These are phyloP conservation scores for Eucalyptus cloeziana DNA, from an alignment of 345 rosid species.

Conservation along the genomic window DNA sequence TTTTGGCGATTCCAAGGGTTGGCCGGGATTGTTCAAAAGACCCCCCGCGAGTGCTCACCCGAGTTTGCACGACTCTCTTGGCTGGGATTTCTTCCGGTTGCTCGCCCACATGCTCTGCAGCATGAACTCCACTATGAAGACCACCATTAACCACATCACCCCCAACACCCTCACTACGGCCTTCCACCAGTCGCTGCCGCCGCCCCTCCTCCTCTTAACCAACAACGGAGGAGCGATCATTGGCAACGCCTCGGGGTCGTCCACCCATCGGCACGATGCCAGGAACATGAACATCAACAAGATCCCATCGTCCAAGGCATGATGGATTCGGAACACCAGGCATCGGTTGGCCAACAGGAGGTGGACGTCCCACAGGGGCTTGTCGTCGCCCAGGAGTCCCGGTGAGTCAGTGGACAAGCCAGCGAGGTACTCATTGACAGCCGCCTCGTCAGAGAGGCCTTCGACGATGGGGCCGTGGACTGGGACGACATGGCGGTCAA, in stretches of 20 bases:
- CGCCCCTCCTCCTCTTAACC: background rate
- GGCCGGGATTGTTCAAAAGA: background rate
- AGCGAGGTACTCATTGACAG: conserved; percentile 30
- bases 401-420: conserved; percentile 24
- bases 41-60: background rate
- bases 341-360: conserved; percentile 14
- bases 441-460: background rate
- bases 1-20: background rate
- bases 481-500: conserved; percentile 21
- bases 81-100: conserved; percentile 2
- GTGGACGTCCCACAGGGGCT: conserved; percentile 59
- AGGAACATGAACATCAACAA: conserved; percentile 43
- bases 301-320: conserved; percentile 45
- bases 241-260: conserved; percentile 17
- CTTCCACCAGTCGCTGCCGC: background rate
- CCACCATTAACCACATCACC: conserved; percentile 17
- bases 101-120: conserved; percentile 11
- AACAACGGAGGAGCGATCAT: background rate
- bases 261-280: conserved; percentile 18
- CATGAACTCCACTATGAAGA: conserved; percentile 14
- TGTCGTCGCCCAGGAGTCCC: conserved; percentile 13
- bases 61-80: background rate
- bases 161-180: background rate
- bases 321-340: conserved; percentile 33
- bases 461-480: background rate